Evolutionary conservation across 176 grass and related monocot genomes (phyloP).

Genomic region (maize (Zea mays)): DNA sequence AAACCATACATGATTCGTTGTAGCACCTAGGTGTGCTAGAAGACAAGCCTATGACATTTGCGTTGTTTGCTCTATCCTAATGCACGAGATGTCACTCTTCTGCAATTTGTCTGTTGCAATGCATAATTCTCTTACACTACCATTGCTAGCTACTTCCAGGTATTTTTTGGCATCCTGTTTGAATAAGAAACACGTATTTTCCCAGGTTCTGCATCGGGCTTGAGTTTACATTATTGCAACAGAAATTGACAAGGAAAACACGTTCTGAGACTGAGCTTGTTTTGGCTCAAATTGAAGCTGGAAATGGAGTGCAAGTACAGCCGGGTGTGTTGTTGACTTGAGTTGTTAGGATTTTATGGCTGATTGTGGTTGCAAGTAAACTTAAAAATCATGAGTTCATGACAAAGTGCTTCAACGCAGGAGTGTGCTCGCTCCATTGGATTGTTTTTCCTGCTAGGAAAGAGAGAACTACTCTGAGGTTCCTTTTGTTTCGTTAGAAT

Average conservation of each 20-base stretch:
- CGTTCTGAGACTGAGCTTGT: not conserved
- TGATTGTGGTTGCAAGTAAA: not conserved
- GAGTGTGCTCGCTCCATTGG: not conserved
- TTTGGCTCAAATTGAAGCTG: not conserved
- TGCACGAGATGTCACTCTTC: not conserved
- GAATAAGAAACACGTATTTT: not conserved
- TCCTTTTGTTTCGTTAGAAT: no score
- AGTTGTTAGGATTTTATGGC: not conserved
- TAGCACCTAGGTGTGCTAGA: not conserved
- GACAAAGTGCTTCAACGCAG: not conserved
- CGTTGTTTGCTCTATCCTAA: not conserved
- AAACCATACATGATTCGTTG: not conserved
- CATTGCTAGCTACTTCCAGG: conserved; percentile 8
- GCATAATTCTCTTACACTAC: not conserved
- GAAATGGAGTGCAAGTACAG: conserved; percentile 5
- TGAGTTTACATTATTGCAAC: not conserved
- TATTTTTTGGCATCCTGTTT: not conserved
- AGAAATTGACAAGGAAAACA: not conserved
- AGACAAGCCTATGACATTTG: not conserved
- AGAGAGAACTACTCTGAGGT: not conserved
- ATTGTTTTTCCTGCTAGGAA: not conserved
- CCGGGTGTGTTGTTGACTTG: not conserved
- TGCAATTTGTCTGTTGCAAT: not conserved
- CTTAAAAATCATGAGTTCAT: not conserved
- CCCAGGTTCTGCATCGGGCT: not conserved